Conservation (phyloP, 2,329 filamentous ascomycete genomes). For the Diaporthe vexans region DNA sequence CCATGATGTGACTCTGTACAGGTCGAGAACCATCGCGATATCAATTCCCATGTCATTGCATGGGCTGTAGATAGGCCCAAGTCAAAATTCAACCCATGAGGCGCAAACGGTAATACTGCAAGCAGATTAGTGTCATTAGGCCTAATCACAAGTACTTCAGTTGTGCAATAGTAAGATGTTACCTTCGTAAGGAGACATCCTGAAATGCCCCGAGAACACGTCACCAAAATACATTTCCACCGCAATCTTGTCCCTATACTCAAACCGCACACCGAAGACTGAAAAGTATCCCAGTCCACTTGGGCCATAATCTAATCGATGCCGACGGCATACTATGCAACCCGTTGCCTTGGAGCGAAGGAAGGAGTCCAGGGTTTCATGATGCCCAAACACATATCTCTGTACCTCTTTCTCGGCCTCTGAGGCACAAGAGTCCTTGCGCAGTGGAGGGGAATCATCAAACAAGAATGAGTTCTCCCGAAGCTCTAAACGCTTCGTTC, state of each 20-base stretch:
- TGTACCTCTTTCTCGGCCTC: background rate
- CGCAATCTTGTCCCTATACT: accelerated
- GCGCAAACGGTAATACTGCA: background rate
- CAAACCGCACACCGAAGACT: background rate
- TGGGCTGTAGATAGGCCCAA: background rate
- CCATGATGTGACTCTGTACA: background rate
- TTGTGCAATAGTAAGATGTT: background rate
- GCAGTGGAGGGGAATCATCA: no score
- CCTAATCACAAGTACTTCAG: background rate
- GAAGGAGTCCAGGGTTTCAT: background rate
- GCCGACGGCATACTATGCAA: background rate
- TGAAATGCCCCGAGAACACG: background rate
- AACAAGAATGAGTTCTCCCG: background rate
- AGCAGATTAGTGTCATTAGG: background rate
- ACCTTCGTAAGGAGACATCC: background rate
- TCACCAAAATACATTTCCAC: background rate
- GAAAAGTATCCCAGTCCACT: background rate
- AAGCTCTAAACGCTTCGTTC: background rate
- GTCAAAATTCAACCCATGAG: background rate
- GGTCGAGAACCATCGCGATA: background rate
- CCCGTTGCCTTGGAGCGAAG: constrained; percentile 3
- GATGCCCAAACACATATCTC: constrained; percentile 3
- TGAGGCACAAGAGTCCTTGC: background rate
- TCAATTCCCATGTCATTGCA: background rate
- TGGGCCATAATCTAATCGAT: background rate